Evolutionary conservation across 495 filamentous ascomycete genomes (phyloP), one percentile per base, ranked within the genome.

Genomic region (Mycothermus thermophilus): DNA sequence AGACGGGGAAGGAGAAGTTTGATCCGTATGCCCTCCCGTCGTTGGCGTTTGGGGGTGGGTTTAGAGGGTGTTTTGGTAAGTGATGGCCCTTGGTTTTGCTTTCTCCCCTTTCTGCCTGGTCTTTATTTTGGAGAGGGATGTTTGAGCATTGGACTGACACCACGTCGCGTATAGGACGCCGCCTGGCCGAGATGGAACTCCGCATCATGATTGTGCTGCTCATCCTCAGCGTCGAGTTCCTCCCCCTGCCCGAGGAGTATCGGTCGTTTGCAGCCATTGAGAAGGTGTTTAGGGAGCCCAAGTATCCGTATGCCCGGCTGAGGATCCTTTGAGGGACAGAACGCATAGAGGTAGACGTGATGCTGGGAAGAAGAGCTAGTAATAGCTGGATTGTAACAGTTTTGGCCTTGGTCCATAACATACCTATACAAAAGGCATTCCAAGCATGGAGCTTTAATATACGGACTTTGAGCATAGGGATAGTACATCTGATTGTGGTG

Each of bases 141-240:
- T n/a, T n/a, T n/a, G n/a, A n/a, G n/a, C n/a, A n/a, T n/a, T 5
- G 15, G 13, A 14, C 3, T 37, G 9, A 28, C 32, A 18, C 22
- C 27, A 20, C 15, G 15, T 0, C 2, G 12, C 18, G 16, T 15
- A 6, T 17, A 54, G 45, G 51, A 1, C 35, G 35, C 16, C 42
- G 41, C 21, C 38, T 55, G 4, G 52, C 49, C n/a, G 40, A 45
- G 33, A 46, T 43, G 42, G 44, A 56, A 18, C 31, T 53, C 18
- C 41, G 35, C 23, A 51, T 54, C 24, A 40, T 51, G 22, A 42
- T 54, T 2, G 34, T 42, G 10, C 37, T 57, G 16, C 43, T 43
- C 0, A 16, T 47, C 14, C 30, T 51, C 25, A 51, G 32, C 25
- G 47, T 57, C 17, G 47, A 50, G 27, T 51, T 57, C 20, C 35